Evolutionary conservation across 345 rosid genomes (phyloP).

Genomic region (Brassica rapa): DNA sequence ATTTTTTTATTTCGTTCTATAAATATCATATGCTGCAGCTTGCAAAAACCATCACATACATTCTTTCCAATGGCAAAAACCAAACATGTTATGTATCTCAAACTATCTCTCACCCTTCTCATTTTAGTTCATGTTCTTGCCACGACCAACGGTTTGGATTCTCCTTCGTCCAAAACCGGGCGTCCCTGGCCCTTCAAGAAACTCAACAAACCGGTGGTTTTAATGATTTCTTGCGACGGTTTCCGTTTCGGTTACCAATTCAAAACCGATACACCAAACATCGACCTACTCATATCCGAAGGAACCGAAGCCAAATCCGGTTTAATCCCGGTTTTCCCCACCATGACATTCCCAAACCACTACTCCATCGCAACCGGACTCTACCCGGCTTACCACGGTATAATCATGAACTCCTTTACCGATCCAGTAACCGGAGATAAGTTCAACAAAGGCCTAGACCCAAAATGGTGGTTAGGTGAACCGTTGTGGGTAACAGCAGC

Average conservation of each 20-base stretch:
- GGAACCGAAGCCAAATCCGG: constrained; percentile 89
- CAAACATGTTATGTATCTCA: constrained; percentile 13
- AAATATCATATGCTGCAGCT: constrained; percentile 1
- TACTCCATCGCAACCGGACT: constrained; percentile 92
- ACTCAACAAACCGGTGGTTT: constrained; percentile 62
- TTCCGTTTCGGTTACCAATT: constrained; percentile 94
- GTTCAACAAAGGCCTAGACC: constrained; percentile 71
- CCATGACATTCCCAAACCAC: constrained; percentile 90
- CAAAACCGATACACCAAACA: constrained; percentile 76
- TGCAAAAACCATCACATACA: constrained; percentile 13
- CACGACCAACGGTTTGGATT: constrained; percentile 4
- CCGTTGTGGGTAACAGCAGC: constrained; percentile 84
- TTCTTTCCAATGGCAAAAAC: constrained; percentile 13
- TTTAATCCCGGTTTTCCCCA: constrained; percentile 84
- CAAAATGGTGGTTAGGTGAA: constrained; percentile 95
- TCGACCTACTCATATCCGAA: constrained; percentile 63
- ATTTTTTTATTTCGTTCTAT: background rate
- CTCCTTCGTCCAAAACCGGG: constrained; percentile 12
- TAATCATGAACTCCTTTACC: constrained; percentile 60
- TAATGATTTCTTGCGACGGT: constrained; percentile 82
- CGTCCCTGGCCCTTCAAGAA: constrained; percentile 59
- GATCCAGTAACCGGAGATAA: constrained; percentile 62
- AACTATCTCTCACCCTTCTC: constrained; percentile 44
- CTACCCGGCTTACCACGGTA: constrained; percentile 86
- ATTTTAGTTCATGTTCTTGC: constrained; percentile 47